Percentiles rank a stretch among this genome's conserved stretches.
These are phyloP conservation scores for Penicillium alfredii DNA, from an alignment of 495 filamentous ascomycete species.

Conservation along the genomic window DNA sequence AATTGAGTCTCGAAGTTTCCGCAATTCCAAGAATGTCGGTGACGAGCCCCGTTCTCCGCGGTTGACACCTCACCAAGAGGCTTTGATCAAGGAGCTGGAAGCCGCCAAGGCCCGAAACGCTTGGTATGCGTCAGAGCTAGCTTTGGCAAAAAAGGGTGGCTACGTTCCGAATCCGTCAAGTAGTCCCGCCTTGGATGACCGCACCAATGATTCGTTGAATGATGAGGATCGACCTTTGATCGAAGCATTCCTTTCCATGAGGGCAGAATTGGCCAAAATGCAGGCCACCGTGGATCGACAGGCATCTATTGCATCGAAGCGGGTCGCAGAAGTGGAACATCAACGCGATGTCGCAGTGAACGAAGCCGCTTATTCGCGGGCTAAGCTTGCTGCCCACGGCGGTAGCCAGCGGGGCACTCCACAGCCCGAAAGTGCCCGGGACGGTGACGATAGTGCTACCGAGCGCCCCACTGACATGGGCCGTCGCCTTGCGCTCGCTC, in stretches of 20 bases:
- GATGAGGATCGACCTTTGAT: constrained; percentile 90
- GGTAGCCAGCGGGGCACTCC: constrained; percentile 66
- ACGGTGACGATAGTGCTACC: constrained; percentile 46
- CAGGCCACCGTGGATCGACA: constrained; percentile 84
- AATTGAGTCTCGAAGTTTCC: constrained; percentile 33
- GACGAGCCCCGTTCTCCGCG: constrained; percentile 44
- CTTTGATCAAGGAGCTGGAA: constrained; percentile 76
- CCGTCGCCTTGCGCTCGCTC: constrained; percentile 71
- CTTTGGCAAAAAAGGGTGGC: constrained; percentile 80
- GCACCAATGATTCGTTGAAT: constrained; percentile 66
- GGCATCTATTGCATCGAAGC: constrained; percentile 72
- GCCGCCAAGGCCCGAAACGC: constrained; percentile 76
- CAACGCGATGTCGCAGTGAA: constrained; percentile 87
- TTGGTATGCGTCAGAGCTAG: constrained; percentile 94
- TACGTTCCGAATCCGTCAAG: constrained; percentile 69
- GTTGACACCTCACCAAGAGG: constrained; percentile 44
- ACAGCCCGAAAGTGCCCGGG: constrained; percentile 57
- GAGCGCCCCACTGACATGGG: constrained; percentile 74
- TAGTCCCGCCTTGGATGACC: constrained; percentile 70
- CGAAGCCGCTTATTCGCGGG: constrained; percentile 91
- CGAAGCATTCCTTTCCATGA: constrained; percentile 88
- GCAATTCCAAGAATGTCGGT: constrained; percentile 33
- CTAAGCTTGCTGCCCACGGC: constrained; percentile 78
- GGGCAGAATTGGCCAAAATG: constrained; percentile 66
- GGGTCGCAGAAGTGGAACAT: constrained; percentile 87